Base-by-base conservation (phyloP, 1,284 basidiomycete species). In the Leccinum fuscescens region DNA sequence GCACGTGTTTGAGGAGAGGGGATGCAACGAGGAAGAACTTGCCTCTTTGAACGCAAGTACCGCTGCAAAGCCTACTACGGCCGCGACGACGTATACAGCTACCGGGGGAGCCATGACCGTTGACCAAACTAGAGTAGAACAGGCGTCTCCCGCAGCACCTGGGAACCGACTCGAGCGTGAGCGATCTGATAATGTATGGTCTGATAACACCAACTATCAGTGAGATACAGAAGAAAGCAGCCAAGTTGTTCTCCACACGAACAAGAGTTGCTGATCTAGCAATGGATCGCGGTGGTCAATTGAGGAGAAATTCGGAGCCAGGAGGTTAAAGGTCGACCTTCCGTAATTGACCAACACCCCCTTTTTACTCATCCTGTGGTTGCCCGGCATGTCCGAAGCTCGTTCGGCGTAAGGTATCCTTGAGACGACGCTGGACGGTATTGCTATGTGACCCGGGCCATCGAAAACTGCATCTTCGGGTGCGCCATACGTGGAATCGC, bases 381-480 rank as follows among this genome's bases (percentile, higher is more conserved):
- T 15, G 29, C 29, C 29, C 29, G 29, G 29, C 29, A 29, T 31
- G 29, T 31, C 29, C 29, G 29, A 11, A 31, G 29, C 29, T 29
- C 79, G 72, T 56, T 85, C 85, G 39, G 83, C 75, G 57, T 86
- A 78, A 17, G 86, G 84, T 90, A 93, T 92, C 59, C 87, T 80
- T 7, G 90, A 90, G 8, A 86, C 29, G 29, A 24, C 82, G 8
- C 89, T 90, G 70, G 86, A 90, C 0, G 90, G 90, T 63, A 90
- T 85, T 29, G 82, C 84, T 35, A 77, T 77, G 69, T 89, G 86
- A 2, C 85, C 84, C 2, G 91, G 90, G 0, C 91, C 90, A 67
- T 88, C 86, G 68, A 92, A 93, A 79, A 91, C 85, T 20, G 86
- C 24, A 58, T 80, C 77, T 57, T 82, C 83, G 27, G 64, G 51